These are phyloP conservation scores for Agaricus sinodeliciosus DNA, from an alignment of 768 basidiomycete species.

Conservation along the genomic window DNA sequence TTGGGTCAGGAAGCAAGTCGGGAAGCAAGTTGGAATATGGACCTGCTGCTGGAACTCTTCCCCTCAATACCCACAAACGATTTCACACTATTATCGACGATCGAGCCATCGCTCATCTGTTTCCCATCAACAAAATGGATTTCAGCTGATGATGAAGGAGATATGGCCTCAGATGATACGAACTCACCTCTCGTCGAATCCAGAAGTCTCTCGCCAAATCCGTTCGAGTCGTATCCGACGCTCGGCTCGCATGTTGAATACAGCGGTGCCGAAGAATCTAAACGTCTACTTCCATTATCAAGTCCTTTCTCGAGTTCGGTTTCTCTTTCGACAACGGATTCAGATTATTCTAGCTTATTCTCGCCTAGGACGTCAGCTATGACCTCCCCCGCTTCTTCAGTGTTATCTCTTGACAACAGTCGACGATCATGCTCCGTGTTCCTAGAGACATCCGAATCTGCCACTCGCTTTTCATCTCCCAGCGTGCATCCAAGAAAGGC, in stretches of 20 bases:
- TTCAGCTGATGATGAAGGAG: neutral
- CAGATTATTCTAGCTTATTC: neutral
- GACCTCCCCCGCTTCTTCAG: neutral
- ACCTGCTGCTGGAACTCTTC: neutral
- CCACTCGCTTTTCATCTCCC: neutral
- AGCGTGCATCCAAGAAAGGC: neutral
- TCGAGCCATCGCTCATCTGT: neutral
- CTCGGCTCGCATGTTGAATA: neutral
- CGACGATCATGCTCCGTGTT: neutral
- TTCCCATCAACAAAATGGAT: neutral
- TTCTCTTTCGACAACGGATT: neutral
- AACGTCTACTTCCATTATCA: neutral
- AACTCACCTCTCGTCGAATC: too few relatives aligned
- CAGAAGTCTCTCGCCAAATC: neutral
- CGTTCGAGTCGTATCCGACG: too few relatives aligned
- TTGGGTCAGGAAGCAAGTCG: neutral
- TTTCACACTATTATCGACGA: neutral
- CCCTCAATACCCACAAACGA: too few relatives aligned
- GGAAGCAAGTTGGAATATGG: neutral
- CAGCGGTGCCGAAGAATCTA: neutral
- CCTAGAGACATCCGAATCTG: neutral
- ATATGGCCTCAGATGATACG: neutral
- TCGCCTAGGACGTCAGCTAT: neutral
- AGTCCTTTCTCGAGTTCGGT: neutral
- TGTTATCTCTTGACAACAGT: neutral